Base-by-base conservation (phyloP, 176 grass and related monocot genomes). In the Thinopyrum elongatum region DNA sequence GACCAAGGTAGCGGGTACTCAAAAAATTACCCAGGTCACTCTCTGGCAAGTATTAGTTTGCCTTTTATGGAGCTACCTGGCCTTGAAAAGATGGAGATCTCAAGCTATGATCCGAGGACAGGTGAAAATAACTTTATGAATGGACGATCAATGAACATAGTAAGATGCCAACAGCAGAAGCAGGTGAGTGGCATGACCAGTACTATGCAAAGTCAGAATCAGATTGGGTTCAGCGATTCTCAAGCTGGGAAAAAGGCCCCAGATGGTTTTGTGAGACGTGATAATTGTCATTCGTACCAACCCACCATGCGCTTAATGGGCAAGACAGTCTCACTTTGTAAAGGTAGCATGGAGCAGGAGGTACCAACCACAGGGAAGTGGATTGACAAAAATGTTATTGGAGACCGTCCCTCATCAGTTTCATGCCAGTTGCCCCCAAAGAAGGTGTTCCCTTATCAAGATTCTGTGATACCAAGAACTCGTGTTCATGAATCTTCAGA, bases 251-350 rank as follows among this genome's bases (percentile, higher is more conserved):
- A 65, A 81, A 84, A 55, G 16, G 13, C 5, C 53, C 38, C 28
- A 26, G 80, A 91, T 22, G 62, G 65, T 63, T 81, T 79, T 78
- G 49, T 83, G 86, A 76, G 65, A 41, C 80, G 65, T 22, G 77
- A 74, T 64, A 42, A 80, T 82, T 57, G 53, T 55, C 65, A 81
- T 87, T 47, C 72, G 17, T 36, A 79, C 60, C 88, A 93, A 76
- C 86, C 90, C 57, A 91, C 91, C 3, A 42, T 95, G 74, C 86
- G 88, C 29, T 83, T 93, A 78, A 95, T 95, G 91, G 93, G 93
- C 63, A 89, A 91, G 89, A 93, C 70, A 2, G 91, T 93, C 47
- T 89, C 91, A 62, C 53, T 95, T 83, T 88, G 81, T 71, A 87
- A 86, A 23, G 29, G 10, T 80, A 89, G 38, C 65, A 86, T 92